A percentile compares a stretch with the other conserved stretches of the same genome.
Evolutionary conservation across 371 early-diverging fungal genomes (phyloP).

Genomic region (Phascolomyces articulosus): DNA sequence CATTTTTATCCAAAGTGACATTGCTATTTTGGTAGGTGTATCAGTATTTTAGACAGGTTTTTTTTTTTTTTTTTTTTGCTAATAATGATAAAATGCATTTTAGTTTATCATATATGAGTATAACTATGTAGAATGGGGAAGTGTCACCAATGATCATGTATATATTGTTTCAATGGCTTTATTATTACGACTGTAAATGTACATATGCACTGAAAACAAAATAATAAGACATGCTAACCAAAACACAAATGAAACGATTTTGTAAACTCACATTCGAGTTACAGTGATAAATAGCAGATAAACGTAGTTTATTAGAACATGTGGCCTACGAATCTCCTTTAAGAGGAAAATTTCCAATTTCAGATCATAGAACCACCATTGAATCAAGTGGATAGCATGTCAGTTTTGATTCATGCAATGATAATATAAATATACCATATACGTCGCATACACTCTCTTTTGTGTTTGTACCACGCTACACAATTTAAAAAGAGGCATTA

Average conservation of each 20-base stretch:
- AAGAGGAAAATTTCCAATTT: slow-evolving; percentile 38
- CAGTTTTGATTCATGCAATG: slow-evolving; percentile 39
- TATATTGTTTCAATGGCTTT: slow-evolving; percentile 31
- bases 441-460: not conserved
- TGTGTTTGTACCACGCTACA: not conserved
- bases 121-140: slow-evolving; percentile 15
- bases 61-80: too few species aligned
- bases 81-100: too few species aligned
- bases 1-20: slow-evolving; percentile 34
- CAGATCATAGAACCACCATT: slow-evolving; percentile 26
- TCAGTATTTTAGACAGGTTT: not conserved
- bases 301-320: slow-evolving; percentile 27
- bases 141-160: slow-evolving; percentile 18
- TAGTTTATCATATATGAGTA: slow-evolving; percentile 37
- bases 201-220: slow-evolving; percentile 6
- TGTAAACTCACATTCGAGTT: slow-evolving; percentile 26
- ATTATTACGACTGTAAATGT: slow-evolving; percentile 7
- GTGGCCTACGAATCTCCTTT: slow-evolving; percentile 40
- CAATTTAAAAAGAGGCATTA: not conserved
- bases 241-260: slow-evolving; percentile 23
- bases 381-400: slow-evolving; percentile 44
- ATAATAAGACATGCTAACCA: too few species aligned
- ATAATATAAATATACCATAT: slow-evolving; percentile 10
- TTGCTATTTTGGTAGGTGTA: slow-evolving; percentile 25
- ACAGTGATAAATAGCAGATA: slow-evolving; percentile 41